Percentiles rank a stretch among this genome's conserved stretches.
Evolutionary conservation across 257 asterid genomes (phyloP).

Genomic region (Plantago ovata): DNA sequence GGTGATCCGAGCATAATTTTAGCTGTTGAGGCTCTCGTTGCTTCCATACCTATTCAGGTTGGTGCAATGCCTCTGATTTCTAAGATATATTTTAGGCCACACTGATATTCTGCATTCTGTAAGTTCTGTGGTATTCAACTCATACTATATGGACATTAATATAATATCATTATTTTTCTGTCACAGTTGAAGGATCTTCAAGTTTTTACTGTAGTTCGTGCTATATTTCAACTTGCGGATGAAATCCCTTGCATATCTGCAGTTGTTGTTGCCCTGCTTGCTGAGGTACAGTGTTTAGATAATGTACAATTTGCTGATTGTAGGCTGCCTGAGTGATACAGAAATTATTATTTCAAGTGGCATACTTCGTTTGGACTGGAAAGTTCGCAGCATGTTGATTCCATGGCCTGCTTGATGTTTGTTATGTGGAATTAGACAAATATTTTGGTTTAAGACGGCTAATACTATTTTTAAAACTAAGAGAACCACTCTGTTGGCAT

Average conservation of each 20-base stretch:
- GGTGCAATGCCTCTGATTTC: constrained; percentile 4
- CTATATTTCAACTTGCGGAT: constrained; percentile 89
- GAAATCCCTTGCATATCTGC: constrained; percentile 99
- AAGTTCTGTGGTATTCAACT: not conserved
- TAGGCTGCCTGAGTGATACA: not conserved
- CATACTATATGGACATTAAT: constrained; percentile 5
- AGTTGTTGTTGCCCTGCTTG: constrained; percentile 95
- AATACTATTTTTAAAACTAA: too few species aligned
- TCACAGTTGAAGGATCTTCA: constrained; percentile 96
- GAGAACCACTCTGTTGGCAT: too few species aligned
- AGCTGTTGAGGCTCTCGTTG: constrained; percentile 94
- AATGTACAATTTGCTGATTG: not conserved
- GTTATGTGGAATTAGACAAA: too few species aligned
- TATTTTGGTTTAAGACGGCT: too few species aligned
- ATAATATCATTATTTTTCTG: constrained; percentile 16
- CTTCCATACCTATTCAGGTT: constrained; percentile 97
- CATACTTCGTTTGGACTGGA: too few species aligned
- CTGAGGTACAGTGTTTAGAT: constrained; percentile 55
- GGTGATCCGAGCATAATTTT: constrained; percentile 94
- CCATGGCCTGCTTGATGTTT: too few species aligned
- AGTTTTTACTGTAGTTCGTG: constrained; percentile 92
- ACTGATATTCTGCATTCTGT: constrained; percentile 1
- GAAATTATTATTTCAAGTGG: not conserved
- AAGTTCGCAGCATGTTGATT: too few species aligned
- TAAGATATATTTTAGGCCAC: not conserved